Conservation (phyloP, 371 early-diverging fungal species). For the Catenaria anguillulae region DNA sequence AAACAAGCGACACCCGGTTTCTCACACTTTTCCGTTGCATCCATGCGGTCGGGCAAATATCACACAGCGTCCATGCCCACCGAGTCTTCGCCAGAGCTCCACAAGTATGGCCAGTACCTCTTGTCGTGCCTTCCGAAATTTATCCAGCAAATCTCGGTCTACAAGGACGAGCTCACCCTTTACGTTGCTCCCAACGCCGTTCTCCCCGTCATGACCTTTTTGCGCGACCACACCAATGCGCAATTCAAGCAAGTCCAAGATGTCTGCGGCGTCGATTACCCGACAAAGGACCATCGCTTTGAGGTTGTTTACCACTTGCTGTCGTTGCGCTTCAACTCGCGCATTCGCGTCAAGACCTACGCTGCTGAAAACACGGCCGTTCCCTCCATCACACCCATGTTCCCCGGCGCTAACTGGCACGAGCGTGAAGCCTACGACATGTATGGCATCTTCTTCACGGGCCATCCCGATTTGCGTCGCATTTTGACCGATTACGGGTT, state of each 20-base stretch:
- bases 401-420: conserved; percentile 85
- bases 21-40: too few species aligned
- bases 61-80: conserved; percentile 3
- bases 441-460: conserved; percentile 91
- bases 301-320: conserved; percentile 91
- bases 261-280: conserved; percentile 80
- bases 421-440: conserved; percentile 97
- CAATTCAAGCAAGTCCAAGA: conserved; percentile 87
- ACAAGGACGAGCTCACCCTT: conserved; percentile 93
- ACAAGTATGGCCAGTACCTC: conserved; percentile 81
- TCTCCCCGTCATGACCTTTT: conserved; percentile 61
- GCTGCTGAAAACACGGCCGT: too few species aligned
- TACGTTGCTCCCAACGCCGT: conserved; percentile 72
- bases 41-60: too few species aligned
- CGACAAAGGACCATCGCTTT: conserved; percentile 78
- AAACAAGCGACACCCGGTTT: too few species aligned
- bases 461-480: conserved; percentile 90
- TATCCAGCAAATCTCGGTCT: conserved; percentile 90
- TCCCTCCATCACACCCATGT: conserved; percentile 60
- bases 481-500: conserved; percentile 98
- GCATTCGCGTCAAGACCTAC: conserved; percentile 94
- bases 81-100: conserved; percentile 21
- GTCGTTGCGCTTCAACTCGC: conserved; percentile 73
- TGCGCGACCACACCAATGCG: conserved; percentile 81
- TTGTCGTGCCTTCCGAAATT: conserved; percentile 77